A percentile compares a stretch with the other conserved stretches of the same genome.
phyloP scores from a whole-genome alignment of 441 rosid species.

The Pelargonium citronellum region DNA sequence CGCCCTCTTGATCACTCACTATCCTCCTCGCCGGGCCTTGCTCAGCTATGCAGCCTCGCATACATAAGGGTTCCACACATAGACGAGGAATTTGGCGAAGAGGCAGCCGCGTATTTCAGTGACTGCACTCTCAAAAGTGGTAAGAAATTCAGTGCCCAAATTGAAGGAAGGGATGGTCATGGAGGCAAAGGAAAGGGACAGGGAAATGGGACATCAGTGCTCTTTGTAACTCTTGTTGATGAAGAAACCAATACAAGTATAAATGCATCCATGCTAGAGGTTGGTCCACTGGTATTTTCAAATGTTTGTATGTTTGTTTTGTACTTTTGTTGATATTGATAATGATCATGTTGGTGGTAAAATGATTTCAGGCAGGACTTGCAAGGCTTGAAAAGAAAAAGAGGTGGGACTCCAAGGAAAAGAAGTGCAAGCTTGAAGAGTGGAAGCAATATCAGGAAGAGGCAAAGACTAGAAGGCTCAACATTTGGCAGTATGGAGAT shows the following conservation, averaged over 20 bases:
- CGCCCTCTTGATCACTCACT: not conserved
- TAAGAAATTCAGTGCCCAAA: not conserved
- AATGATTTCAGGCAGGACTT: not conserved
- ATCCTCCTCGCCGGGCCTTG: not conserved
- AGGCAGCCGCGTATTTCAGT: constrained; percentile 1
- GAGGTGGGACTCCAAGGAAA: not conserved
- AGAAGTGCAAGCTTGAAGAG: not conserved
- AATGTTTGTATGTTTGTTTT: not conserved
- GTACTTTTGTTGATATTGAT: not conserved
- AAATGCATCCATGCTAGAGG: not conserved
- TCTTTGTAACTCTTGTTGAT: not conserved
- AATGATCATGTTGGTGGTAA: not conserved
- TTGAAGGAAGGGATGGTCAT: not conserved
- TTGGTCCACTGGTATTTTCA: not conserved
- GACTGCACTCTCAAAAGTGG: not conserved
- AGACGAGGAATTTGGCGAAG: not conserved
- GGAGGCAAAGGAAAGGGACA: not conserved
- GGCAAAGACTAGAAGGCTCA: not conserved
- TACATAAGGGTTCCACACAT: not conserved
- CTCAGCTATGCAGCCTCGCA: not conserved
- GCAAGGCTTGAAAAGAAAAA: not conserved
- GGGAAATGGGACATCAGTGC: not conserved
- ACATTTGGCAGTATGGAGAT: constrained; percentile 3
- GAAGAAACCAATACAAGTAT: not conserved
- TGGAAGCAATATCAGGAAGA: constrained; percentile 2